Percentiles rank a stretch among this genome's conserved stretches.
These are phyloP conservation scores for Hibiscus tridactylites DNA, from an alignment of 345 rosid species.

Conservation along the genomic window DNA sequence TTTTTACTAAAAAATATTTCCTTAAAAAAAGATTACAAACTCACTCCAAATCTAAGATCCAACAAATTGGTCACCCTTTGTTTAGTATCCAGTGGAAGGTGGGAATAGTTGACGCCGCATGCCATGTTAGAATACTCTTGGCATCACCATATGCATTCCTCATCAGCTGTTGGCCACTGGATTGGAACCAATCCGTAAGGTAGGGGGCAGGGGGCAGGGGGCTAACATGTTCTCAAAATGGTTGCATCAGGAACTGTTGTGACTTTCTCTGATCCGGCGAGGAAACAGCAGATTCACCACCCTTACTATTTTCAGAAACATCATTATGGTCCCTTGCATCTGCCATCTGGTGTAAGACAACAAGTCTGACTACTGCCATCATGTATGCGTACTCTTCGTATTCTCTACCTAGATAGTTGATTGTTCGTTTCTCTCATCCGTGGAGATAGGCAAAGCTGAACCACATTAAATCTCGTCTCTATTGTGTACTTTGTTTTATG, in stretches of 20 bases:
- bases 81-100: slow-evolving; percentile 72
- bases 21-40: slow-evolving; percentile 39
- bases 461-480: no score
- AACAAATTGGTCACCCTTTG: slow-evolving; percentile 8
- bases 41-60: slow-evolving; percentile 45
- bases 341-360: slow-evolving; percentile 29
- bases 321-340: slow-evolving; percentile 33
- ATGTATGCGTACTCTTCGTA: no score
- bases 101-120: slow-evolving; percentile 48
- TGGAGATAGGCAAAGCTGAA: no score
- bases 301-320: slow-evolving; percentile 36
- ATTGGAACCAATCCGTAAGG: slow-evolving; percentile 31
- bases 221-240: slow-evolving; percentile 38
- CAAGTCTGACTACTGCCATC: slow-evolving; percentile 38
- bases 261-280: slow-evolving; percentile 18
- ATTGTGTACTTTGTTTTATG: no score
- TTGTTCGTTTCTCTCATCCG: no score
- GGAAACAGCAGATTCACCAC: slow-evolving; percentile 36
- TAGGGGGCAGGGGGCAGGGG: no score
- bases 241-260: slow-evolving; percentile 22
- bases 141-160: slow-evolving; percentile 42
- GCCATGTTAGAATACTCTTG: slow-evolving; percentile 49
- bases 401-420: no score
- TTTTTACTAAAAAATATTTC: slow-evolving; percentile 38
- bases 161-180: slow-evolving; percentile 57